A percentile compares a stretch with the other conserved stretches of the same genome.
These are phyloP conservation scores for Camelina sativa DNA, from an alignment of 345 rosid species.

Conservation along the genomic window DNA sequence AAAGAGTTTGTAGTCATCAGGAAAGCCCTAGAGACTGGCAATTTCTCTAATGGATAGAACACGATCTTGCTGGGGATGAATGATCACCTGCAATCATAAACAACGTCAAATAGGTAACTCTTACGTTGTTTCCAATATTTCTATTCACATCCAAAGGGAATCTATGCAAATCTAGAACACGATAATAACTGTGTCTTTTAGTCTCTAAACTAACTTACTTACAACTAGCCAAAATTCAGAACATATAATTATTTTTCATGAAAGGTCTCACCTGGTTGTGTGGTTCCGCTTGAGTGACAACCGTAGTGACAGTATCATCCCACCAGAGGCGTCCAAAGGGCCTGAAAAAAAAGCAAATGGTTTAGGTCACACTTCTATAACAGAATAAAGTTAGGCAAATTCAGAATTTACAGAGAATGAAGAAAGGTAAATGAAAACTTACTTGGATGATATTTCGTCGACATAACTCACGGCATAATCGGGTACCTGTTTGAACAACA, in stretches of 20 bases:
- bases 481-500: slow-evolving; percentile 38
- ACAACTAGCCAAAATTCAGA: not conserved
- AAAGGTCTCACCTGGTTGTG: slow-evolving; percentile 61
- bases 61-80: slow-evolving; percentile 71
- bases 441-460: slow-evolving; percentile 50
- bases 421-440: slow-evolving; percentile 1
- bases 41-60: slow-evolving; percentile 72
- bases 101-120: not conserved
- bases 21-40: slow-evolving; percentile 79
- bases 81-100: slow-evolving; percentile 50
- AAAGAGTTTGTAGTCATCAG: slow-evolving; percentile 61
- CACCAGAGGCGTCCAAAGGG: slow-evolving; percentile 88
- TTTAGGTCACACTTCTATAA: slow-evolving; percentile 2
- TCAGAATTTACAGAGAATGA: not conserved
- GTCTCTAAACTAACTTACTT: not conserved
- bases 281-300: slow-evolving; percentile 75
- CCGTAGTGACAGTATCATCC: slow-evolving; percentile 89
- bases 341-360: slow-evolving; percentile 38
- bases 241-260: not conserved
- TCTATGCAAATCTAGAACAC: not conserved
- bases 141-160: not conserved
- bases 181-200: not conserved
- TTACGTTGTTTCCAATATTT: not conserved
- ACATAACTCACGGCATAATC: slow-evolving; percentile 41
- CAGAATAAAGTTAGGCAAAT: not conserved